Evolutionary conservation across 331 rosid genomes (phyloP).

Genomic region (Pyracantha coccinea): DNA sequence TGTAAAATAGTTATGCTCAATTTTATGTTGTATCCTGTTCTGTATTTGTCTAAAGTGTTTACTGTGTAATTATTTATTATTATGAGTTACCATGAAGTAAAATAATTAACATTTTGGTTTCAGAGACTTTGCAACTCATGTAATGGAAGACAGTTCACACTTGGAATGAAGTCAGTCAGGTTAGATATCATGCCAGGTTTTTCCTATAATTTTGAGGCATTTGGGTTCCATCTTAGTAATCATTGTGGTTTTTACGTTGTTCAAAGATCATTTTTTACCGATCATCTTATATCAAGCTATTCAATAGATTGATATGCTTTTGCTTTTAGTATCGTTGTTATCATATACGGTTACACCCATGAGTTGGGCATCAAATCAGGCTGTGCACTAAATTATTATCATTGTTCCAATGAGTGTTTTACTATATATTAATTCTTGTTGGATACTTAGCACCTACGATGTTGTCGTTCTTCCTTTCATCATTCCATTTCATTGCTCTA

Average conservation of each 20-base stretch:
- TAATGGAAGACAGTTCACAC: slow-evolving; percentile 54
- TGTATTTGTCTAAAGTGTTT: neutral
- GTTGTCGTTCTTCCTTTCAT: too few relatives aligned
- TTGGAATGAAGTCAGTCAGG: slow-evolving; percentile 56
- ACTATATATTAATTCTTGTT: too few relatives aligned
- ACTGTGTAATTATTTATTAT: neutral
- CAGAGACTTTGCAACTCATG: slow-evolving; percentile 82
- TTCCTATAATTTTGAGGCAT: neutral
- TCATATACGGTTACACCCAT: neutral
- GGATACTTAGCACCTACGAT: too few relatives aligned
- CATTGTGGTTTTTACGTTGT: neutral
- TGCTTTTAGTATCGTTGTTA: neutral
- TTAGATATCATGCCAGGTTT: slow-evolving; percentile 66
- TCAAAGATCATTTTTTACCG: neutral
- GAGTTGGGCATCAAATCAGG: too few relatives aligned
- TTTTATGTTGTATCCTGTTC: neutral
- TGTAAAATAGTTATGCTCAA: neutral
- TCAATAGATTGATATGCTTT: neutral
- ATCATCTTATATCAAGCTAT: neutral
- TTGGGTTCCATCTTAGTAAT: neutral
- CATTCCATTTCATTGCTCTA: too few relatives aligned
- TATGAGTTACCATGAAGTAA: neutral
- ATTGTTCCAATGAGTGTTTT: too few relatives aligned
- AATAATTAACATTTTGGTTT: neutral
- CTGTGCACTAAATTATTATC: too few relatives aligned